phyloP scores from a whole-genome alignment of 106 monocot species.

The Allium fistulosum region DNA sequence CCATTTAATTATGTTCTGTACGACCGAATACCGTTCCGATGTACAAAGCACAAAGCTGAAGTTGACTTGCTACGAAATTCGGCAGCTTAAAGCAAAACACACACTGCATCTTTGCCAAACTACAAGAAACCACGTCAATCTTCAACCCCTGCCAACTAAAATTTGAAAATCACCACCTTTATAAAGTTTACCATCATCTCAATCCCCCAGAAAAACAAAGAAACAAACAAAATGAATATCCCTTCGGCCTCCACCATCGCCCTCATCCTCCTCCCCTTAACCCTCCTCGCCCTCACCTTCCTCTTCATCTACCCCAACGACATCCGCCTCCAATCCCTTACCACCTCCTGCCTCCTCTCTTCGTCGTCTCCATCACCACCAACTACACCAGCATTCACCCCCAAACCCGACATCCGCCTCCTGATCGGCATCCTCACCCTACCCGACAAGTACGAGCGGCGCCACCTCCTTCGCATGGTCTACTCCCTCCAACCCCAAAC shows the following conservation, averaged over 20 bases:
- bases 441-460: constrained; percentile 28
- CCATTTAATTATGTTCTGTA: too few relatives aligned
- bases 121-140: too few relatives aligned
- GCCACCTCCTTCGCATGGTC: constrained; percentile 33
- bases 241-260: constrained; percentile 1
- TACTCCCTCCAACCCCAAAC: constrained; percentile 20
- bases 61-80: too few relatives aligned
- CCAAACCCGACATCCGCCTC: constrained; percentile 17
- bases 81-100: too few relatives aligned
- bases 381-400: background rate
- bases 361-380: background rate
- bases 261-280: constrained; percentile 4
- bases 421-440: constrained; percentile 45
- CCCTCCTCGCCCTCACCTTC: constrained; percentile 9
- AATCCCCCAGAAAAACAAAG: background rate
- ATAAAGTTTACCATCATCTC: background rate
- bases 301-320: constrained; percentile 10
- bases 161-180: too few relatives aligned
- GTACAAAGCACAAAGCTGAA: too few relatives aligned
- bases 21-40: too few relatives aligned
- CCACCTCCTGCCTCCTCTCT: constrained; percentile 4
- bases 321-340: constrained; percentile 1
- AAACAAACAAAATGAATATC: background rate
- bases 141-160: too few relatives aligned
- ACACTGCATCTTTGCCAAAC: too few relatives aligned